Conservation (phyloP, 139 green algal species). For the Asterochloris sp. region DNA sequence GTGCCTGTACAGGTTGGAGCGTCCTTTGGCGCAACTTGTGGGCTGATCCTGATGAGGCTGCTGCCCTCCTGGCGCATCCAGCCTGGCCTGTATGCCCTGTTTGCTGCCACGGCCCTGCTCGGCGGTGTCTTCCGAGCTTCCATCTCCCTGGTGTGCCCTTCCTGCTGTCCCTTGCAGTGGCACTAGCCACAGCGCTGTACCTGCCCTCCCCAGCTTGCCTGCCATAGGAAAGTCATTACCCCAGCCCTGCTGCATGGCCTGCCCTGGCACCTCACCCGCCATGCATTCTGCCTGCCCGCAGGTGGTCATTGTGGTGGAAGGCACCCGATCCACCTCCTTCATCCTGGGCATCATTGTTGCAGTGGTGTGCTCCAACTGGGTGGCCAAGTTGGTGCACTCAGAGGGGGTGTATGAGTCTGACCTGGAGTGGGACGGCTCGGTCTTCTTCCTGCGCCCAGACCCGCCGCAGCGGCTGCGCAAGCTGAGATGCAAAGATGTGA, state of each 20-base stretch:
- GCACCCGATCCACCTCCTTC: constrained; percentile 76
- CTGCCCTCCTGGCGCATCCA: constrained; percentile 59
- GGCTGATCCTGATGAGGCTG: constrained; percentile 43
- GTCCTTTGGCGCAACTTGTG: constrained; percentile 63
- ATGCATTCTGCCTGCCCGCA: neutral
- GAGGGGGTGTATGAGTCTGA: constrained; percentile 90
- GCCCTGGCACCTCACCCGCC: too few species aligned
- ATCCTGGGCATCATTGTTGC: constrained; percentile 82
- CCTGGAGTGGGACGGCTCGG: constrained; percentile 71
- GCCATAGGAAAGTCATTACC: too few species aligned
- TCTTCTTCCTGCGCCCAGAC: constrained; percentile 75
- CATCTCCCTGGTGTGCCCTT: constrained; percentile 75
- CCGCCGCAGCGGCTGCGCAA: constrained; percentile 60
- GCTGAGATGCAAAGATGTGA: constrained; percentile 37
- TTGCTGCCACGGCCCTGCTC: constrained; percentile 76
- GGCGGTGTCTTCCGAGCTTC: constrained; percentile 83
- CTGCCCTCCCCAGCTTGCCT: too few species aligned
- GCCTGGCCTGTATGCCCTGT: constrained; percentile 75
- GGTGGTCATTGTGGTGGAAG: constrained; percentile 51
- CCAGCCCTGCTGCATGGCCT: too few species aligned
- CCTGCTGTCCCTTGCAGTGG: too few species aligned
- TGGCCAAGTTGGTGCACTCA: constrained; percentile 71
- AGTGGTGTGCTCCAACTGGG: constrained; percentile 77
- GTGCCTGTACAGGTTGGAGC: constrained; percentile 39
- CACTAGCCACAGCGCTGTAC: too few species aligned